Evolutionary conservation across 1,139 yeast species (phyloP).

Genomic region (Kluyveromyces marxianus): DNA sequence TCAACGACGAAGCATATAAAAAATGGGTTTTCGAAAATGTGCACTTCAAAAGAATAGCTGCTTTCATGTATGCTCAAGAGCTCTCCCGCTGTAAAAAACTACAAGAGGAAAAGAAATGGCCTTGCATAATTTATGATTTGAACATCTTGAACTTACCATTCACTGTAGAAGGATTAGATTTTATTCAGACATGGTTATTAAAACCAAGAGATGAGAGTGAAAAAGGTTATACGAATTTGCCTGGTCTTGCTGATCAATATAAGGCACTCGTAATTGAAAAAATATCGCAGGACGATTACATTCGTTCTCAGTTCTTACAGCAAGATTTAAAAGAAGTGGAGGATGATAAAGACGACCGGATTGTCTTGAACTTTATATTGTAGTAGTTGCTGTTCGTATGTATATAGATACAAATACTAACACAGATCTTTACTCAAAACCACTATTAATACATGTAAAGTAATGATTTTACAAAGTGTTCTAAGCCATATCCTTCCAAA

Average conservation of each 20-base stretch:
- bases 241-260: slow-evolving; percentile 3
- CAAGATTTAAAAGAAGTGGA: not conserved
- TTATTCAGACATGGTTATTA: slow-evolving; percentile 1
- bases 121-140: slow-evolving; percentile 4
- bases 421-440: no score
- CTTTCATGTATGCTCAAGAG: slow-evolving; percentile 3
- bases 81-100: not conserved
- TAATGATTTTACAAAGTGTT: no score
- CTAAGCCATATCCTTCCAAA: no score
- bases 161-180: not conserved
- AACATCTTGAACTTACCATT: slow-evolving; percentile 2
- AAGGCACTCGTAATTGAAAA: not conserved
- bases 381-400: not conserved
- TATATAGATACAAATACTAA: no score
- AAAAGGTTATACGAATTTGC: not conserved
- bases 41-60: slow-evolving; percentile 1
- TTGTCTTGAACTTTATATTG: not conserved
- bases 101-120: not conserved
- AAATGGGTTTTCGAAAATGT: slow-evolving; percentile 1
- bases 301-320: not conserved
- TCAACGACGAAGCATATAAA: not conserved
- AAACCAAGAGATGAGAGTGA: not conserved
- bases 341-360: not conserved
- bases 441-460: no score
- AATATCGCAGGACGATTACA: not conserved